Evolutionary conservation across 257 asterid genomes (phyloP).

Genomic region (Jasminum sambac): DNA sequence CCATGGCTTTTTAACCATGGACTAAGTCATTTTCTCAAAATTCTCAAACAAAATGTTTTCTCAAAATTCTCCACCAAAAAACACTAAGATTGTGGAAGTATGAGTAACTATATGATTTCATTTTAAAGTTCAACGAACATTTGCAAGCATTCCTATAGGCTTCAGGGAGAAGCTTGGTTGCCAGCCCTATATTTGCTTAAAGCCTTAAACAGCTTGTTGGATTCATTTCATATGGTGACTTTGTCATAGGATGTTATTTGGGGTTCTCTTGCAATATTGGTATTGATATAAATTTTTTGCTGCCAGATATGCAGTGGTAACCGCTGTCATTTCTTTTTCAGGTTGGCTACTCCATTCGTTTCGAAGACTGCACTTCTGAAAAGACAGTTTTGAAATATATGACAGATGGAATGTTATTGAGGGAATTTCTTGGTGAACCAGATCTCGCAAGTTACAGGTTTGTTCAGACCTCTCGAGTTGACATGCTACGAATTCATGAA

Average conservation of each 20-base stretch:
- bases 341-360: slow-evolving; percentile 95
- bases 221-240: not conserved
- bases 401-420: slow-evolving; percentile 92
- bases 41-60: no score
- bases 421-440: slow-evolving; percentile 94
- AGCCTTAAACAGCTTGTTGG: slow-evolving; percentile 1
- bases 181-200: not conserved
- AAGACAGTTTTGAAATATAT: slow-evolving; percentile 82
- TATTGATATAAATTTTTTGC: slow-evolving; percentile 5
- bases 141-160: not conserved
- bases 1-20: no score
- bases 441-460: slow-evolving; percentile 90
- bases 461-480: slow-evolving; percentile 20
- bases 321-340: slow-evolving; percentile 22
- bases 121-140: not conserved
- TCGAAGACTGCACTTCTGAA: slow-evolving; percentile 92
- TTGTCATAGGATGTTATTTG: slow-evolving; percentile 4
- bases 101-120: not conserved
- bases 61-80: no score
- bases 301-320: slow-evolving; percentile 22
- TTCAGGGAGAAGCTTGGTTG: not conserved
- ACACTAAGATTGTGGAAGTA: no score
- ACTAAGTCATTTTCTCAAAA: no score
- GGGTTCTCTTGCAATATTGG: slow-evolving; percentile 8
- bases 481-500: slow-evolving; percentile 12